Base-by-base conservation (phyloP, 2,329 filamentous ascomycete species). In the Dactylonectria estremocensis region DNA sequence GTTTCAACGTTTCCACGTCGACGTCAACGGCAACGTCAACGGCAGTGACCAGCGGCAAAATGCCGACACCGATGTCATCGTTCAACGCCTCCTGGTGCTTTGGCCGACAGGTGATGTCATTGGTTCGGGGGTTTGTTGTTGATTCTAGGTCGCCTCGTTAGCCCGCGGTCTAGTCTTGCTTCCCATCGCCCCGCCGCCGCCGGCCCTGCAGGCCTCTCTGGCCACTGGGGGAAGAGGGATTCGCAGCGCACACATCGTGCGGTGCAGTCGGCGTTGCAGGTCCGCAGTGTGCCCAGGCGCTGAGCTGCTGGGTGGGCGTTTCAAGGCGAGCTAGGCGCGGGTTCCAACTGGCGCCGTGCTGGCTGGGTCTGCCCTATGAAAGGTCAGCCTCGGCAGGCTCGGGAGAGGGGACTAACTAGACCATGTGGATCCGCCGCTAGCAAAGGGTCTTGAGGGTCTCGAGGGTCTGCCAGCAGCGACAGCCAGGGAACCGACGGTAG, bases 371-470 rank as follows among this genome's bases (percentile, higher is more conserved):
- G 63, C 57, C 63, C 63, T 66, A 66, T 61, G 56, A 46, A 24
- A 66, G 63, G 24, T 46, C 13, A 37, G 52, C 18, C 28, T 61
- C 63, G 63, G 63, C 53, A 66, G 52, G 33, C 63, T 61, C 63
- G 63, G 63, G 57, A 66, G 57, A 50, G 52, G 52, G 56, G 63
- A 33, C 63, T 43, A 66, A 52, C 63, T 45, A 56, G 33, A 53
- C 31, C 5, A 20, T 31, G 57, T 57, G 63, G 63, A 50, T 45
- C 57, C 52, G 24, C 63, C 57, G 40, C 63, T 61, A 61, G 35
- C 63, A 50, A 66, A 52, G 57, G 57, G 49, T 46, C 48, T 35
- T 40, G 49, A 56, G 43, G 33, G 24, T 31, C 59, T n/a, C 35
- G 46, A 24, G 31, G 43, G 37, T 56, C 61, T 46, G 22, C 35